Evolutionary conservation across 2,329 filamentous ascomycete species (phyloP), one percentile per base, ranked within the genome.

Genomic region (Exophiala bonariae): DNA sequence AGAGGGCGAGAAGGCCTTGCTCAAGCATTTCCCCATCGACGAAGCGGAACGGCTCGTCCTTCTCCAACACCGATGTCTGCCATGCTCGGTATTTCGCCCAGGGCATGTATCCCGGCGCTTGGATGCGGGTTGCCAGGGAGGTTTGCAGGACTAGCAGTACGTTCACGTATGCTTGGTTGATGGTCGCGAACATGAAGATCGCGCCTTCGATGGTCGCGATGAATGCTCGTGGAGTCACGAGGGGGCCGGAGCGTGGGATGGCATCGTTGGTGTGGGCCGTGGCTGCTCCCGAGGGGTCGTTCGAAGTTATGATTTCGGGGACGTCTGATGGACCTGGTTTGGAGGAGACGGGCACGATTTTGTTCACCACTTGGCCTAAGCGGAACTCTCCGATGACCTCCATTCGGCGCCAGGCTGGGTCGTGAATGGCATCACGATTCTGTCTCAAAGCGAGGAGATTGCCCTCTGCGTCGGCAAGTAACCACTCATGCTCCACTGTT

Each of bases 21-120:
- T 97, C 92, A 10, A 99, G 76, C 60, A 97, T 74, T 64, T 96
- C 92, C 0, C 92, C 93, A 61, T 99, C 93, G 10, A 99, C 81
- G 60, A 97, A 97, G 1, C 92, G 79, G 61, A 82, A 87, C 0
- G 93, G 92, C 31, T 86, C 88, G 1, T 87, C 83, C 0, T 81
- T 80, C 49, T 87, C 81, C 14, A 84, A 74, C 19, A 86, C 83
- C 18, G 81, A 75, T 44, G 83, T 95, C 51, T 82, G 82, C 71
- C 92, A 95, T 0, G 86, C 86, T n/a, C 93, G 81, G 72, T 88
- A 99, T 17, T 77, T 74, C 31, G 82, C 80, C 66, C 96, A 97
- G 0, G 83, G 77, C 39, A 95, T 80, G 38, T 83, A 73, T 0
- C 93, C 93, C 0, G 86, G 80, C 1, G 81, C 83, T 28, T 80